Evolutionary conservation across 306 rosid species (phyloP), one percentile per base, ranked within the genome.

Genomic region (Vachellia pachyceras): DNA sequence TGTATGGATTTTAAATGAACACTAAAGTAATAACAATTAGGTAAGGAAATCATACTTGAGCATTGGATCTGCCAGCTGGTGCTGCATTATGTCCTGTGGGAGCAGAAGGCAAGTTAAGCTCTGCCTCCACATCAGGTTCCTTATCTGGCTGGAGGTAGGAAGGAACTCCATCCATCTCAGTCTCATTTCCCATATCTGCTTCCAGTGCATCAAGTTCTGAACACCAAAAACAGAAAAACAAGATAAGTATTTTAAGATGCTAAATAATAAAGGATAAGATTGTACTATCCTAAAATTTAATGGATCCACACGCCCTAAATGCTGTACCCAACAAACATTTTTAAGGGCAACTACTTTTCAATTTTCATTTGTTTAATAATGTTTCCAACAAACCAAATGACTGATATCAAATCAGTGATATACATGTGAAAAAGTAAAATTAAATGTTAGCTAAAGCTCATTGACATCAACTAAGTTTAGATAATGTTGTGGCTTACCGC

Each of bases 71-170:
- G 80, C 98, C 98, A 25, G 86, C 85, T 8, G 91, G 88, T 37
- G 71, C 82, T 39, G 89, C 72, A 20, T 89, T 77, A 45, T 93
- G 92, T 80, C 99, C 97, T 17, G 82, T 29, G 46, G 99, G 99
- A 57, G 99, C 97, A 68, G 99, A 65, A 78, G 98, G 99, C 84
- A 96, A 82, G 88, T 86, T 94, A 69, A 96, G 91, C 82, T 96
- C 98, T 12, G 92, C 78, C 0, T 96, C 98, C 63, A 90, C 86
- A 84, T 92, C 91, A n/a, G 97, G 41, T 84, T 93, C 98, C 81
- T 84, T 91, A 74, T 95, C 99, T 36, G 98, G 99, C 81, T 93
- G 99, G 76, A 96, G 99, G 84, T 96, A 96, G 29, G 98, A 96
- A 50, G 99, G 99, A 66, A 96, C 97, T 37, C 97, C 98, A 70